Percentiles rank a stretch among this genome's conserved stretches.
These are phyloP conservation scores for Cajanus cajan DNA, from an alignment of 306 rosid species.

Conservation along the genomic window DNA sequence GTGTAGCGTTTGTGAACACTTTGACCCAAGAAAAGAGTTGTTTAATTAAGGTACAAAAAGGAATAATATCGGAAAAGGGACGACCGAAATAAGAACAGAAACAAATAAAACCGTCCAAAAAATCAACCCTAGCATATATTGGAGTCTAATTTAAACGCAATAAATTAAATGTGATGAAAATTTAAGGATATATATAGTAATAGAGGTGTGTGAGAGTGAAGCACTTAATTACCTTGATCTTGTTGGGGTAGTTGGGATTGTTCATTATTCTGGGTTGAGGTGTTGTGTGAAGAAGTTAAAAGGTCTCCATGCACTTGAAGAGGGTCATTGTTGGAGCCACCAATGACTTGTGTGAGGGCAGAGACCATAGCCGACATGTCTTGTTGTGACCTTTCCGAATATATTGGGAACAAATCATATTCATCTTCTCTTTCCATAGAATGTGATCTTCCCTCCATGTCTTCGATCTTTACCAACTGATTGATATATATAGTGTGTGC, in stretches of 20 bases:
- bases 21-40: neutral
- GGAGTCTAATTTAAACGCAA: neutral
- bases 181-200: neutral
- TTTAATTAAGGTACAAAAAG: neutral
- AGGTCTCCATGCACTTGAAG: constrained; percentile 27
- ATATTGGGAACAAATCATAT: constrained; percentile 55
- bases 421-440: constrained; percentile 51
- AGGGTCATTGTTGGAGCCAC: constrained; percentile 26
- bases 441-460: constrained; percentile 48
- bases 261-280: neutral
- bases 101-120: neutral
- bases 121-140: neutral
- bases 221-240: constrained; percentile 61
- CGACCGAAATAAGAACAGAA: neutral
- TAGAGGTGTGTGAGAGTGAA: neutral
- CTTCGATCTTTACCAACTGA: constrained; percentile 34
- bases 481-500: neutral
- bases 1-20: constrained; percentile 6
- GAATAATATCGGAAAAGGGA: neutral
- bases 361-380: constrained; percentile 79
- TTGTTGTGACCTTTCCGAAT: constrained; percentile 68
- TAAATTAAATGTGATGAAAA: neutral
- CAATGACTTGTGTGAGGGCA: constrained; percentile 74
- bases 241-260: constrained; percentile 40
- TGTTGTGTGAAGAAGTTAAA: neutral